Percentiles rank a stretch among this genome's conserved stretches.
These are phyloP conservation scores for Ophiostoma australiae DNA, from an alignment of 2,329 filamentous ascomycete genomes.

Conservation along the genomic window DNA sequence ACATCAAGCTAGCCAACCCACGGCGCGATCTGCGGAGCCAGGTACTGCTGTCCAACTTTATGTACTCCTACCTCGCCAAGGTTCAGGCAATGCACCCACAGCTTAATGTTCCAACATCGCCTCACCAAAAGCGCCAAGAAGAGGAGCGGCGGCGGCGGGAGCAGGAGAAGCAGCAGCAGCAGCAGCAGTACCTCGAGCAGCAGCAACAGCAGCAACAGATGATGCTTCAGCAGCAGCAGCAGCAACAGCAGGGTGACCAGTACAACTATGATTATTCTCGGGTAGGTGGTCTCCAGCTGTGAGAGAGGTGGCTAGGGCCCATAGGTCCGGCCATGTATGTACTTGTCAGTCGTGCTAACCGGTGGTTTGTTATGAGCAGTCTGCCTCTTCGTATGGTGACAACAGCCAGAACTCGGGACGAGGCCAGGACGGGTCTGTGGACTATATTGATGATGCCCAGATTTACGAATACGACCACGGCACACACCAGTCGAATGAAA, in stretches of 20 bases:
- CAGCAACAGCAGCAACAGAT: slow-evolving; percentile 28
- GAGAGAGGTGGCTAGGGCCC: neutral
- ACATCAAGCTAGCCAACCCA: slow-evolving; percentile 98
- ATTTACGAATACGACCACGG: slow-evolving; percentile 37
- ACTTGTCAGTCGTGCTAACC: neutral
- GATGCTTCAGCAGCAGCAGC: slow-evolving; percentile 23
- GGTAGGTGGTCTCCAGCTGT: slow-evolving; percentile 29
- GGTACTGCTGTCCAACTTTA: slow-evolving; percentile 95
- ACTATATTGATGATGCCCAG: slow-evolving; percentile 36
- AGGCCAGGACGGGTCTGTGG: slow-evolving; percentile 24
- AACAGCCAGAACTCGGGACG: slow-evolving; percentile 27
- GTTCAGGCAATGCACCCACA: slow-evolving; percentile 98
- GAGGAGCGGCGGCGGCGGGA: slow-evolving; percentile 47
- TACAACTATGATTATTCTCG: slow-evolving; percentile 38
- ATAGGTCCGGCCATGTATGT: neutral
- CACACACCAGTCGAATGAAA: slow-evolving; percentile 19
- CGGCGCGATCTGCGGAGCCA: slow-evolving; percentile 87
- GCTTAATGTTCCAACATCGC: slow-evolving; percentile 81
- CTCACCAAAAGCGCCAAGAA: slow-evolving; percentile 45
- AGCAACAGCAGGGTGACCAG: slow-evolving; percentile 29
- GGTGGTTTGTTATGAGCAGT: neutral
- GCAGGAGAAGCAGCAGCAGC: slow-evolving; percentile 42
- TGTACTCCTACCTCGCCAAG: slow-evolving; percentile 98
- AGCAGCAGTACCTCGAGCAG: slow-evolving; percentile 37
- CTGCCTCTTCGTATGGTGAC: slow-evolving; percentile 34